phyloP scores from a whole-genome alignment of 441 rosid species.

The Heliophila coronopifolia region DNA sequence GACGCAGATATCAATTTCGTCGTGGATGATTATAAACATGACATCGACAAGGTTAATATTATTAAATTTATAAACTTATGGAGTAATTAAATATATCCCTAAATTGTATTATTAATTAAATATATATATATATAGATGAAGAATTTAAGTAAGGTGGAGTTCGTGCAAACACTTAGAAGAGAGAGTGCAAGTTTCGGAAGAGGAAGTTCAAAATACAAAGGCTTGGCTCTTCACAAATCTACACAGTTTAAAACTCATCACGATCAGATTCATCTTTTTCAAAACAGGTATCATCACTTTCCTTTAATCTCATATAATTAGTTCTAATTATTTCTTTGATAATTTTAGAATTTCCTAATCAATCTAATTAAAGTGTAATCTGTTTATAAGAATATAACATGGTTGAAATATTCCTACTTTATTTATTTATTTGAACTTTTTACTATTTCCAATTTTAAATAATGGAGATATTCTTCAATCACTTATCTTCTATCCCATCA shows the following conservation, averaged over 20 bases:
- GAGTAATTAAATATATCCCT: background rate
- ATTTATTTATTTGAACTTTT: too few species aligned
- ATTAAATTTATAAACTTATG: too few species aligned
- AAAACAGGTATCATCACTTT: slow-evolving; percentile 20
- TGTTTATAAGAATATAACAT: background rate
- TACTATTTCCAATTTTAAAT: slow-evolving; percentile 1
- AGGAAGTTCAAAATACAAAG: slow-evolving; percentile 53
- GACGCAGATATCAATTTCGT: slow-evolving; percentile 86
- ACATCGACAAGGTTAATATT: slow-evolving; percentile 81
- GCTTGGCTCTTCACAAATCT: slow-evolving; percentile 43
- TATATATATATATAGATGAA: slow-evolving; percentile 42
- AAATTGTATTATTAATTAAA: background rate
- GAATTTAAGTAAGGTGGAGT: slow-evolving; percentile 69
- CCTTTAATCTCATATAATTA: background rate
- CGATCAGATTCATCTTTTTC: slow-evolving; percentile 33
- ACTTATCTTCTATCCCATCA: slow-evolving; percentile 7
- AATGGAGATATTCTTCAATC: background rate
- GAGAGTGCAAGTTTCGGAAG: slow-evolving; percentile 53
- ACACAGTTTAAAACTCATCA: slow-evolving; percentile 42
- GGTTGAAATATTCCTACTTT: background rate
- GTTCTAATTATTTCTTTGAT: too few species aligned
- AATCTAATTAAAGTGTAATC: background rate
- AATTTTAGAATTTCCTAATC: too few species aligned
- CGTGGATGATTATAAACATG: slow-evolving; percentile 72
- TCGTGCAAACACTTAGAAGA: slow-evolving; percentile 76